A percentile compares a stretch with the other conserved stretches of the same genome.
Conservation (phyloP, 192 early-diverging fungal genomes). For the Backusella westeae region DNA sequence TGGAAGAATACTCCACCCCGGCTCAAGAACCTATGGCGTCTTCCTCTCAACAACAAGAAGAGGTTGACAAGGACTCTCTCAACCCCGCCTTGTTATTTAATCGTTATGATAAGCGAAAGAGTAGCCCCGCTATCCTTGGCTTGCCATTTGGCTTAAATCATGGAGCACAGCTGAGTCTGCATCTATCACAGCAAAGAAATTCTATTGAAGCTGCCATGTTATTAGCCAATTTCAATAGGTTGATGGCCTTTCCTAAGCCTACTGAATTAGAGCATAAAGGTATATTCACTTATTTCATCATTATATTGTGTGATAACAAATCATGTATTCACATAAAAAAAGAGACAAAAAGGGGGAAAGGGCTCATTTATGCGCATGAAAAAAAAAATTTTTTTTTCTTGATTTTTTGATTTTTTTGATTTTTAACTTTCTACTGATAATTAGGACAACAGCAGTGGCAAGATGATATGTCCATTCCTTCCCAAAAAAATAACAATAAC, state of each 20-base stretch:
- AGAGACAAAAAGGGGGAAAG: not conserved
- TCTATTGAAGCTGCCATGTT: slow-evolving; percentile 42
- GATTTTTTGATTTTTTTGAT: not conserved
- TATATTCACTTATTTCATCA: not conserved
- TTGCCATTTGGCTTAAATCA: slow-evolving; percentile 21
- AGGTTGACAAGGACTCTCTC: not conserved
- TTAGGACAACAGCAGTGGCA: slow-evolving; percentile 25
- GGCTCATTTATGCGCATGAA: slow-evolving; percentile 23
- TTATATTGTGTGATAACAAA: not conserved
- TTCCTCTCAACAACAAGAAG: not conserved
- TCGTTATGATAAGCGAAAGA: slow-evolving; percentile 34
- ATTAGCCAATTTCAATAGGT: slow-evolving; percentile 30
- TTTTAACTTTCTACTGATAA: not conserved
- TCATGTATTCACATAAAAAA: not conserved
- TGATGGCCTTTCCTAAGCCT: slow-evolving; percentile 14
- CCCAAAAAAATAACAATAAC: slow-evolving; percentile 6
- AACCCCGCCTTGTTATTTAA: slow-evolving; percentile 23
- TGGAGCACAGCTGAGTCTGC: slow-evolving; percentile 21
- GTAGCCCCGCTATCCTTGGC: slow-evolving; percentile 35
- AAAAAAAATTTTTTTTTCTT: slow-evolving; percentile 13
- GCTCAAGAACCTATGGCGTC: not conserved
- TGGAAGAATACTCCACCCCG: not conserved
- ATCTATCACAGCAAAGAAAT: slow-evolving; percentile 34
- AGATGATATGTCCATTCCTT: slow-evolving; percentile 30
- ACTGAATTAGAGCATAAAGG: slow-evolving; percentile 12